Evolutionary conservation across 2,329 filamentous ascomycete genomes (phyloP), one percentile per base, ranked within the genome.

Genomic region (Exophiala phaeomuriformis): DNA sequence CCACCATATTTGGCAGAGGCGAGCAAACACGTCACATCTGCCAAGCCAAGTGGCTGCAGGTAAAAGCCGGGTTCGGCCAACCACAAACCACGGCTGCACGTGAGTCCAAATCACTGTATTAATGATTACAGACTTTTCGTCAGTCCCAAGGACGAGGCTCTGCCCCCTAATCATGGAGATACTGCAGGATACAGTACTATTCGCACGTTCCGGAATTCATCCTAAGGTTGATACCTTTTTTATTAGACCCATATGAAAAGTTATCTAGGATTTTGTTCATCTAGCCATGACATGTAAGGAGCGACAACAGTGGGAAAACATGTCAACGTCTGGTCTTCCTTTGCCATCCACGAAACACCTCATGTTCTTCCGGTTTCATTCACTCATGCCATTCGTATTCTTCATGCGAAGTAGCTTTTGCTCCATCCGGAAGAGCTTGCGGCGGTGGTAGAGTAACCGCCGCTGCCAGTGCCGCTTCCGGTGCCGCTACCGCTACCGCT

Each of bases 11-110:
- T 19, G 19, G 19, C 19, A 19, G 19, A 19, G 19, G 19, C 19
- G 19, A 30, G 9, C 27, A 44, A 51, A 29, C 39, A 44, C 48
- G 37, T 50, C 47, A 50, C 47, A 50, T 32, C 6, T 42, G 47
- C 47, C 47, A 50, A 50, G 47, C 19, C 19, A 5, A 48, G 35
- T n/a, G 35, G 33, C 33, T 1, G 19, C 19, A 19, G 19, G 19
- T 2, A 19, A 19, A 19, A 19, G 19, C 19, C 19, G 19, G 19
- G 19, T 19, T 19, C 19, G 19, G 19, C 19, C 19, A 19, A 19
- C 19, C 19, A 19, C 19, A 19, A 19, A 19, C 19, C 19, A 19
- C 19, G 19, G 19, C 19, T 19, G 19, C 19, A 19, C 19, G 19
- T 19, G 19, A 19, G 19, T 2, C 19, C 19, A 19, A 19, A 19